Conservation (phyloP, 2,329 filamentous ascomycete genomes). For the Hypoxylon sp. region DNA sequence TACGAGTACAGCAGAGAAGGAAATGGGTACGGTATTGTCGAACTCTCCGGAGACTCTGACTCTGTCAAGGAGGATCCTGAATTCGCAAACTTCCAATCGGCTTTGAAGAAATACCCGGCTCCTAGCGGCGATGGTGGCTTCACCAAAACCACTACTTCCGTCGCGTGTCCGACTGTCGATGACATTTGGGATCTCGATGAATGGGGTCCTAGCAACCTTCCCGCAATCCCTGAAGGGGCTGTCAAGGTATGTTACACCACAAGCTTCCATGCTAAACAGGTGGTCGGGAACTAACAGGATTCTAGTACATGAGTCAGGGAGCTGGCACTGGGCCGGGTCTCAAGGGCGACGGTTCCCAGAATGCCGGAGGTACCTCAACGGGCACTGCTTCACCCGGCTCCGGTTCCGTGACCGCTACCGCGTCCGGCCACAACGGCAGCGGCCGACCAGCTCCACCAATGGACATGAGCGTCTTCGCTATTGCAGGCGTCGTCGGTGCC, state of each 20-base stretch:
- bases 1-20: conserved; percentile 92
- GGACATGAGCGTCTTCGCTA: conserved; percentile 57
- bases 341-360: conserved; percentile 68
- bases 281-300: conserved; percentile 27
- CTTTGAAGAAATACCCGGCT: conserved; percentile 64
- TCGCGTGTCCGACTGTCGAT: conserved; percentile 66
- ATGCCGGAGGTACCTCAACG: conserved; percentile 63
- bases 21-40: conserved; percentile 85
- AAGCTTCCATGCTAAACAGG: neutral
- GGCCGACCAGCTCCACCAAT: conserved; percentile 54
- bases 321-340: conserved; percentile 69
- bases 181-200: conserved; percentile 65
- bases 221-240: conserved; percentile 66
- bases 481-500: conserved; percentile 55
- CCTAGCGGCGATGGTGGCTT: conserved; percentile 68
- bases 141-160: conserved; percentile 62
- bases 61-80: conserved; percentile 72
- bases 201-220: conserved; percentile 61
- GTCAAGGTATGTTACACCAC: conserved; percentile 51
- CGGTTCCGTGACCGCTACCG: conserved; percentile 56
- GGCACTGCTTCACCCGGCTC: conserved; percentile 59
- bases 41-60: conserved; percentile 68
- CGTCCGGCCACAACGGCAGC: conserved; percentile 55
- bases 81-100: conserved; percentile 69
- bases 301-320: conserved; percentile 66